phyloP scores from a whole-genome alignment of 73 alveolate species.

The Diophrys appendiculata region DNA sequence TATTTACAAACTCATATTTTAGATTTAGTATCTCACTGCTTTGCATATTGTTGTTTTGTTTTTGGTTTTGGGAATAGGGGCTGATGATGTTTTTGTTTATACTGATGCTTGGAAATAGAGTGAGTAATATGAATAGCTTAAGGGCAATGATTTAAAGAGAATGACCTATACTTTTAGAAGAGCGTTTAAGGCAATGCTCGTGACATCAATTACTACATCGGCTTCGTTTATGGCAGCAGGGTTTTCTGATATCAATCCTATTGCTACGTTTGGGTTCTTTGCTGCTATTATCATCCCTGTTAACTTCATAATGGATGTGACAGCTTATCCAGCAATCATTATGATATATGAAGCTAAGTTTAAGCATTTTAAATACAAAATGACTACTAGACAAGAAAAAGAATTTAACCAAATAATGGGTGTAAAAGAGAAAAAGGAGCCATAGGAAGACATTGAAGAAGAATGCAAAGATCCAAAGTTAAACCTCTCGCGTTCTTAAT shows the following conservation, averaged over 20 bases:
- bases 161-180: conserved; percentile 20
- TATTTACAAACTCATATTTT: conserved; percentile 6
- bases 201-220: conserved; percentile 37
- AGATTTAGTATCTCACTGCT: not conserved
- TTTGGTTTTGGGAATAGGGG: conserved; percentile 3
- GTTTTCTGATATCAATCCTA: conserved; percentile 40
- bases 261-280: conserved; percentile 48
- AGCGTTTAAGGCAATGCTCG: conserved; percentile 32
- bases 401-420: no score
- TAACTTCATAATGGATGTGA: conserved; percentile 19
- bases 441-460: no score
- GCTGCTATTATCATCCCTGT: conserved; percentile 21
- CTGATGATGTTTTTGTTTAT: conserved; percentile 10
- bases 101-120: conserved; percentile 8
- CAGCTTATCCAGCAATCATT: conserved; percentile 9
- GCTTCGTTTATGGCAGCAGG: conserved; percentile 41
- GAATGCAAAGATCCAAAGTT: no score
- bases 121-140: not conserved
- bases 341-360: conserved; percentile 27
- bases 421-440: no score
- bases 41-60: not conserved
- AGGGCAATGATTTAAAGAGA: not conserved
- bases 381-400: no score
- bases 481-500: no score
- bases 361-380: no score